Percentiles rank a stretch among this genome's conserved stretches.
These are phyloP conservation scores for Blastosporella zonata DNA, from an alignment of 1,284 basidiomycete species.

Conservation along the genomic window DNA sequence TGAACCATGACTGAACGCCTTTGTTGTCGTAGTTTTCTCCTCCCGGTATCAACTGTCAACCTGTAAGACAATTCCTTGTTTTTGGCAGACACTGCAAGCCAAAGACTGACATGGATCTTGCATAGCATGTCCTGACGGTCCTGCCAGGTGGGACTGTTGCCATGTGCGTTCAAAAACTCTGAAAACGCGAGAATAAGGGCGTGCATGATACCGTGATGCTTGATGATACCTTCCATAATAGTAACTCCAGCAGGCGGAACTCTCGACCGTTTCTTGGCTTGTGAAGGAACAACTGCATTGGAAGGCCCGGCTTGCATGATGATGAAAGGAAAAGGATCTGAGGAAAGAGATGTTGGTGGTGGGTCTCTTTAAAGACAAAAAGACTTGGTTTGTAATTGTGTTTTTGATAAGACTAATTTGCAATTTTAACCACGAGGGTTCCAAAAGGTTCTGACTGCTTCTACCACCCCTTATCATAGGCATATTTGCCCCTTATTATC, in stretches of 20 bases:
- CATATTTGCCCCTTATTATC: not conserved
- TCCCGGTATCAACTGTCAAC: slow-evolving; percentile 20
- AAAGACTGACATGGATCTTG: slow-evolving; percentile 21
- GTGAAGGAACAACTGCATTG: not conserved
- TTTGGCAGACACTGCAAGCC: not conserved
- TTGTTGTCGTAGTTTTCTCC: slow-evolving; percentile 19
- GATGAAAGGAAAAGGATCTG: not conserved
- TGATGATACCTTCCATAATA: slow-evolving; percentile 19
- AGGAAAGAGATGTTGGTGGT: not conserved
- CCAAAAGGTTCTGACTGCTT: not conserved
- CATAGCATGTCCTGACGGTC: slow-evolving; percentile 16
- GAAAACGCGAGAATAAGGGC: slow-evolving; percentile 8
- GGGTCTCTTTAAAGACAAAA: slow-evolving; percentile 1
- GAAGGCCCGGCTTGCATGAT: slow-evolving; percentile 11
- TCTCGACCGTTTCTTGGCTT: slow-evolving; percentile 1
- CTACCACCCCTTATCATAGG: not conserved
- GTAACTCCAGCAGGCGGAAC: slow-evolving; percentile 12
- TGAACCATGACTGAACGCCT: slow-evolving; percentile 21
- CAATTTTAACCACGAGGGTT: not conserved
- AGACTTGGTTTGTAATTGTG: slow-evolving; percentile 4
- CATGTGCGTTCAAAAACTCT: slow-evolving; percentile 14
- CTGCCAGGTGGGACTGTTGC: slow-evolving; percentile 8
- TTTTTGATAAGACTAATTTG: not conserved
- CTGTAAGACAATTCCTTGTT: not conserved
- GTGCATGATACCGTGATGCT: slow-evolving; percentile 2